These are phyloP conservation scores for Tulasnella sp. DNA, from an alignment of 768 basidiomycete genomes.

Conservation along the genomic window DNA sequence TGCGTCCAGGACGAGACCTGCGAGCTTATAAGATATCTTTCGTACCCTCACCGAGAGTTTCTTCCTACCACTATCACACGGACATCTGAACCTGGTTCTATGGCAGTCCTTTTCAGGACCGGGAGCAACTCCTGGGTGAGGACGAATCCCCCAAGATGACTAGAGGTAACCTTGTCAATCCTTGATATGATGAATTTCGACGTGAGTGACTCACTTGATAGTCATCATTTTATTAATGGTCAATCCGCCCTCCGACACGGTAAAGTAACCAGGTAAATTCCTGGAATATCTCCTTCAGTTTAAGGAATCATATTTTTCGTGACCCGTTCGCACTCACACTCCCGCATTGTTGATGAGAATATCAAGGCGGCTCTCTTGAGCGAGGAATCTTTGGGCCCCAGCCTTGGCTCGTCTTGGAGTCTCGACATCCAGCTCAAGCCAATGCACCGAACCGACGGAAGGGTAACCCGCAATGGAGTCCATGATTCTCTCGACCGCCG, in stretches of 20 bases:
- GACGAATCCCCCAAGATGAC: conserved; percentile 54
- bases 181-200: neutral
- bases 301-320: neutral
- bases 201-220: conserved; percentile 25
- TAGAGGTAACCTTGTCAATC: conserved; percentile 12
- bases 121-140: conserved; percentile 56
- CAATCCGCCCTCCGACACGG: neutral
- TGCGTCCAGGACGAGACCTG: conserved; percentile 12
- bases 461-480: conserved; percentile 41
- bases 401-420: conserved; percentile 50
- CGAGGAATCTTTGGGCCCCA: conserved; percentile 50
- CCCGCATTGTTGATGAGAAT: conserved; percentile 61
- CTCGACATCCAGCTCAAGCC: conserved; percentile 51
- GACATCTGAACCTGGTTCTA: conserved; percentile 52
- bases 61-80: conserved; percentile 55
- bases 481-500: conserved; percentile 48
- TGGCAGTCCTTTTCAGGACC: conserved; percentile 50
- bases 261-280: neutral
- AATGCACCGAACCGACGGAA: conserved; percentile 49
- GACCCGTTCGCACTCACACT: conserved; percentile 39
- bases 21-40: neutral
- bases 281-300: neutral
- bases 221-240: conserved; percentile 25
- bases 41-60: too few relatives aligned
- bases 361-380: conserved; percentile 52